A percentile compares a stretch with the other conserved stretches of the same genome.
Evolutionary conservation across 176 grass and related monocot genomes (phyloP).

Genomic region (barley (Hordeum vulgare)): DNA sequence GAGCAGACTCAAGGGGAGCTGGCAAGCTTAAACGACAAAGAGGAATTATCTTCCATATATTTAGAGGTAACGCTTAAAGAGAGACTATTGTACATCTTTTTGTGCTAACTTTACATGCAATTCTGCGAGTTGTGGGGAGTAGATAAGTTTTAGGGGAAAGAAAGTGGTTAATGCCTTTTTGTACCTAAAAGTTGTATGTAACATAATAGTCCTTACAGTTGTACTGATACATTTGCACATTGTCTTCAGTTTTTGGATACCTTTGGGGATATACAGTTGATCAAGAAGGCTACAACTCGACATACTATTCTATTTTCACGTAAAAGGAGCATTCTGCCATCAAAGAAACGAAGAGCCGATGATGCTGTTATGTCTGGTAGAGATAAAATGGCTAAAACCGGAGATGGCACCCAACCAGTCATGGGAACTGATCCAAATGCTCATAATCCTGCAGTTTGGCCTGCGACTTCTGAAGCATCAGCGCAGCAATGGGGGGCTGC

Average conservation of each 20-base stretch:
- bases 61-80: constrained; percentile 66
- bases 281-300: constrained; percentile 69
- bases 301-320: constrained; percentile 57
- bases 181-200: not conserved
- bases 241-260: constrained; percentile 79
- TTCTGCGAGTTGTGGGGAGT: not conserved
- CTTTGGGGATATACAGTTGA: constrained; percentile 82
- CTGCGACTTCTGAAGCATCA: constrained; percentile 37
- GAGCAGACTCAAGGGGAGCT: constrained; percentile 40
- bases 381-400: constrained; percentile 52
- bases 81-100: not conserved
- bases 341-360: constrained; percentile 84
- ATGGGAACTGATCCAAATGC: constrained; percentile 63
- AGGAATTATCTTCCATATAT: constrained; percentile 91
- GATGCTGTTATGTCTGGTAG: constrained; percentile 59
- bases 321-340: constrained; percentile 53
- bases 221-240: constrained; percentile 12
- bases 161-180: not conserved
- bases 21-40: constrained; percentile 68
- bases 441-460: constrained; percentile 55
- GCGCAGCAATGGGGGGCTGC: constrained; percentile 44
- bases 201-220: not conserved
- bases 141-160: not conserved
- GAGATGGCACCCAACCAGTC: constrained; percentile 28
- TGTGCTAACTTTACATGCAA: not conserved